Conservation (phyloP, 2,329 filamentous ascomycete genomes). For the Neofusicoccum umdonicola region DNA sequence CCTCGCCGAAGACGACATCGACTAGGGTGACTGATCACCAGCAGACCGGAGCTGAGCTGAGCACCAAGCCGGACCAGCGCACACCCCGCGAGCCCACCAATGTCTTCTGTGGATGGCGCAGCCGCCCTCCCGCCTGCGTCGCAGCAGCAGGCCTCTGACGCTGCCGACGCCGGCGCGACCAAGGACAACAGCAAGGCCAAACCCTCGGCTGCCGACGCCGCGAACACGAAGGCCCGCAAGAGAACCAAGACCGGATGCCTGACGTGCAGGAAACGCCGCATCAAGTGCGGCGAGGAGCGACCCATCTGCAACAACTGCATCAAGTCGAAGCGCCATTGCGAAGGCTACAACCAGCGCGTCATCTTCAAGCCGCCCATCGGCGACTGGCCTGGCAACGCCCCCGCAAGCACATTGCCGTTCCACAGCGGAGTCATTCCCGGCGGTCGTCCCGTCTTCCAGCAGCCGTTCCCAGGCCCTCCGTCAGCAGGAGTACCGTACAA, state of each 20-base stretch:
- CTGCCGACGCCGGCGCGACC: not conserved
- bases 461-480: constrained; percentile 1
- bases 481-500: not conserved
- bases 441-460: constrained; percentile 16
- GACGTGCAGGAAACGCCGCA: constrained; percentile 89
- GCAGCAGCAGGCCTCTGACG: not conserved
- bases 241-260: constrained; percentile 90
- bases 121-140: not conserved
- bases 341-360: constrained; percentile 79
- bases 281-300: constrained; percentile 92
- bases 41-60: not conserved
- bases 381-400: constrained; percentile 46
- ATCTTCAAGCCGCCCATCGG: constrained; percentile 74
- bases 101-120: constrained; percentile 3
- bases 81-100: not conserved
- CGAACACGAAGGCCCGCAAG: constrained; percentile 25
- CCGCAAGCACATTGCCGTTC: constrained; percentile 16
- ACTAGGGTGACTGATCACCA: constrained; percentile 1
- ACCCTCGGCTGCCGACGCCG: not conserved
- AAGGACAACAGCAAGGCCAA: constrained; percentile 9
- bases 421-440: constrained; percentile 17
- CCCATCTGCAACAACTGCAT: constrained; percentile 81
- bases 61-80: not conserved
- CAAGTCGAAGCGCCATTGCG: constrained; percentile 80
- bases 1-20: constrained; percentile 3